Evolutionary conservation across 306 rosid species (phyloP).

Genomic region (Cicer bijugum): DNA sequence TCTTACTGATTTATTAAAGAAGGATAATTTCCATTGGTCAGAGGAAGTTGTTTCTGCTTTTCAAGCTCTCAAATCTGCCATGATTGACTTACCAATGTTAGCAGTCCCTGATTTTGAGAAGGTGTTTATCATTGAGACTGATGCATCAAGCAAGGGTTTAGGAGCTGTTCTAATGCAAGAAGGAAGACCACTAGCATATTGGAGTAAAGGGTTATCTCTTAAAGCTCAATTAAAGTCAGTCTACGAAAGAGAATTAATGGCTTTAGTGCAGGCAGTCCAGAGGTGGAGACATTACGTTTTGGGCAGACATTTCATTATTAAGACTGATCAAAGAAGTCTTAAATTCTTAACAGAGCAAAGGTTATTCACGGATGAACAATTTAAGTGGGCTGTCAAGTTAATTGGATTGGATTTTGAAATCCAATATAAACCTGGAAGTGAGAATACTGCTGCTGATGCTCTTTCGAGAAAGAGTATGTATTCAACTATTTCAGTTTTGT

Average conservation of each 20-base stretch:
- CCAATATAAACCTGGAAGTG: no score
- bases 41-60: not conserved
- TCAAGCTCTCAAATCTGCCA: no score
- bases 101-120: not conserved
- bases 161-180: not conserved
- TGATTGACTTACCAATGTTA: no score
- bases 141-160: not conserved
- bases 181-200: not conserved
- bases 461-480: not conserved
- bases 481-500: no score
- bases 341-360: no score
- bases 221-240: not conserved
- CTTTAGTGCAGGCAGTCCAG: no score
- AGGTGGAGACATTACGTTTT: no score
- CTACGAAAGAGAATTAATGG: not conserved
- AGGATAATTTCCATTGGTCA: not conserved
- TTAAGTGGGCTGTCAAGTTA: no score
- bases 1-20: not conserved
- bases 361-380: no score
- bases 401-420: no score
- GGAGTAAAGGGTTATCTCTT: not conserved
- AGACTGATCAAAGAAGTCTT: no score
- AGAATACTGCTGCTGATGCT: not conserved
- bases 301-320: no score
- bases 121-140: not conserved